Evolutionary conservation across 129 eudicot genomes (phyloP), one percentile per base, ranked within the genome.

Genomic region (Solidago caesia): DNA sequence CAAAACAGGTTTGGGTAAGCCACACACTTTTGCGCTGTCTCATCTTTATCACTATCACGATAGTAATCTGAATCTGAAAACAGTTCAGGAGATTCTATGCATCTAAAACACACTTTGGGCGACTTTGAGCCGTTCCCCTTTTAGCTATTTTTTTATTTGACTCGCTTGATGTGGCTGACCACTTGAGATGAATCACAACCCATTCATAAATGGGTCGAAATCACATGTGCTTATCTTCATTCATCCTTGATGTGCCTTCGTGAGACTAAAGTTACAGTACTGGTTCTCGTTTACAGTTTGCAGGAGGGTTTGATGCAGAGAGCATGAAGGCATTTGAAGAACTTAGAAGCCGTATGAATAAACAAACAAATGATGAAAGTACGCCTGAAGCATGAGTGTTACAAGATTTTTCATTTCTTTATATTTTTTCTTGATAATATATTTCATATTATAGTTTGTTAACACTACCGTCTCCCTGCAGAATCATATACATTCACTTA

Each of bases 261-360:
- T 55, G 25, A 14, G 63, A 51, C 71, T 27, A 70, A 48, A 64
- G 44, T 71, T 33, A 6, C 45, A 45, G 42, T 12, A 5, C n/a
- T 64, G 65, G 61, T 64, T 75, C 26, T 64, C 39, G 71, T 70
- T 82, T 84, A 53, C 96, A 94, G 99, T 94, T 94, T 87, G 99
- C 99, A 59, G 99, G 99, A 87, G 99, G 99, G 14, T 94, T 94
- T 79, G 97, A 94, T 81, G 89, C 96, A 47, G 99, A 94, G 79
- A 94, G 97, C 75, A 94, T 94, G 99, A 91, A 91, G 87, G 97
- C 96, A 12, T 94, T 91, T 77, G 97, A 94, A 85, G 97, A 94
- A 53, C 77, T 94, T 51, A 87, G 99, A 82, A 85, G 83, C 72
- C 85, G 97, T 12, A 89, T 89, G 79, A 83, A 80, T 52, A 67